Base-by-base conservation (phyloP, 345 rosid genomes). In the Schrenkiella parvula region DNA sequence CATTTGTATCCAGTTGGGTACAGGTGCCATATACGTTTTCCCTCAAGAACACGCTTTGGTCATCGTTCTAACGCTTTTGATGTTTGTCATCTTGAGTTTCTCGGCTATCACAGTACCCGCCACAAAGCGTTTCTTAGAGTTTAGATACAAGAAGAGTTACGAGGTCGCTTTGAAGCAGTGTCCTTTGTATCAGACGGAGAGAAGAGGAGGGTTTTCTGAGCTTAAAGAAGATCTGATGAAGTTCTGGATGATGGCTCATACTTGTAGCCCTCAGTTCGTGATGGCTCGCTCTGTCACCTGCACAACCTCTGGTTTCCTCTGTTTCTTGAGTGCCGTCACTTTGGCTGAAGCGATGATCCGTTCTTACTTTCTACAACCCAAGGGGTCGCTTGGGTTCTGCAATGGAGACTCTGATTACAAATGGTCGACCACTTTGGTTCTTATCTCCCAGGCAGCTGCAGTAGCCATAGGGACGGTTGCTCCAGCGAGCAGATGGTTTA, bases 171-270 rank as follows among this genome's bases (percentile, higher is more conserved):
- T 74, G 55, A 50, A 62, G 54, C 88, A 87, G 82, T 67, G 86
- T 67, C 70, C 71, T 21, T 50, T 55, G 3, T 75, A 41, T 73
- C n/a, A n/a, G n/a, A 72, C 66, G 4, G 74, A 68, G 9, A 82
- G 12, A 28, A 52, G 79, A n/a, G 67, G 6, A 8, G 46, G 62
- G 19, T 63, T 73, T 7, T 53, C 71, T 64, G 76, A 80, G 64
- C 86, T 90, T n/a, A 86, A 76, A 77, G 83, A 84, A 43, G 85
- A 82, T 68, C 79, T 93, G 3, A 78, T 77, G 88, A 90, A 82
- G 26, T 87, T 73, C 44, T 89, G 98, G 92, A 86, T 93, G 86
- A 90, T 93, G 97, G 92, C 98, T 64, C 84, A 90, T 66, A 90
- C 96, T 57, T 55, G 84, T 74, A 84, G 86, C 66, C 98, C 97